Evolutionary conservation across 31 red algal genomes (phyloP), one percentile per base, ranked within the genome.

Genomic region (Endocladia muricata): DNA sequence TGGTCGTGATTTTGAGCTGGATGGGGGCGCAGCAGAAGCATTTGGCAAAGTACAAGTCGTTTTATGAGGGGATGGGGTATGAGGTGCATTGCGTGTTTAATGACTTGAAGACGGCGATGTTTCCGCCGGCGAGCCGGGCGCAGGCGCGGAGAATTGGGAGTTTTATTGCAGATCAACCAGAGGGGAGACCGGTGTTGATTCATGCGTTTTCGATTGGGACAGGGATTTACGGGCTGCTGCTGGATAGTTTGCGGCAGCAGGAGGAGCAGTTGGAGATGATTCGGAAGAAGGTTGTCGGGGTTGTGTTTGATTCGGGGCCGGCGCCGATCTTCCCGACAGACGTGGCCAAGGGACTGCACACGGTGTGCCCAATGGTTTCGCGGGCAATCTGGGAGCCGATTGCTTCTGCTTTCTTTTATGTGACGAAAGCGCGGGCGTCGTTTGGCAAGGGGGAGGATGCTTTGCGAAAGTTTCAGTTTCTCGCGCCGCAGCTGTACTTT

Each of bases 181-280:
- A 91, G 49, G 81, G 82, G 9, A 60, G 86, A 15, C 89, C 89
- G 25, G 90, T 97, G 13, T 82, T 97, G 36, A 89, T 97, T 28
- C 94, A 97, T 69, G 91, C 95, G 0, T 94, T 98, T 59, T 89
- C 78, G 17, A 98, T 98, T 71, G 95, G 95, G 56, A 98, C 95
- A 2, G 95, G 95, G 49, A 91, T 98, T 55, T 98, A 94, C 61
- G 95, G 95, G 3, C 72, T 88, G 15, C 61, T 98, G 78, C 69
- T 98, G 62, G 82, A 96, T 31, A 48, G 61, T 58, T 71, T 96
- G 17, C 71, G 81, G 19, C 66, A 85, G 54, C 83, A 90, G 37
- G 85, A 59, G 59, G 91, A 94, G 22, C 71, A 77, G 64, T 74
- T 93, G 7, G 78, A 92, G 6, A 61, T 59, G 36, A 48, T 97